Evolutionary conservation across 139 green algal genomes (phyloP).

Genomic region (Chlamydomonas urium): DNA sequence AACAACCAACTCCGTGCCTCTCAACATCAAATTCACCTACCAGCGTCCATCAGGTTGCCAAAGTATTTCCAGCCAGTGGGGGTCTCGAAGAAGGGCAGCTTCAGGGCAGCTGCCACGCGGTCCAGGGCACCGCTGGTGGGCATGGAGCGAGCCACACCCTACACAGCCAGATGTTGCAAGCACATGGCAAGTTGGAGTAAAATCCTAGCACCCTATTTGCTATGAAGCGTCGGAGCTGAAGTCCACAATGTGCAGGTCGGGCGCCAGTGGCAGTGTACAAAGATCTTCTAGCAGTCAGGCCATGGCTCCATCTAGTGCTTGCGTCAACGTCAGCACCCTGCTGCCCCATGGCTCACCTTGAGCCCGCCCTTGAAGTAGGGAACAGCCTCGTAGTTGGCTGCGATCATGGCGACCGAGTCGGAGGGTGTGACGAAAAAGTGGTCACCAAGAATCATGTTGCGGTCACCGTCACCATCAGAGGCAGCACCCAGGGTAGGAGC

Average conservation of each 20-base stretch:
- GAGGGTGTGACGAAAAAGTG: conserved; percentile 97
- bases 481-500: conserved; percentile 82
- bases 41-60: conserved; percentile 97
- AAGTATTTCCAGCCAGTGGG: conserved; percentile 99
- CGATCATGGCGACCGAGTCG: conserved; percentile 98
- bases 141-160: conserved; percentile 97
- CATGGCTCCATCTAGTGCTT: no score
- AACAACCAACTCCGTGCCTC: no score
- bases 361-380: conserved; percentile 96
- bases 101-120: conserved; percentile 78
- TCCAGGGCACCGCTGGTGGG: conserved; percentile 94
- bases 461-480: conserved; percentile 92
- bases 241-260: no score
- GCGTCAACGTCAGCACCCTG: no score
- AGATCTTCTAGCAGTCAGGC: no score
- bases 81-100: conserved; percentile 90
- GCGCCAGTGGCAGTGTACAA: no score
- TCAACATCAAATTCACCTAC: no score
- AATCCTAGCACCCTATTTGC: no score
- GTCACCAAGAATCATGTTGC: conserved; percentile 98
- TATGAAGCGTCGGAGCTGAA: no score
- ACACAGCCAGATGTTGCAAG: no score
- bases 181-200: no score
- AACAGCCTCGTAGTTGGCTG: conserved; percentile 93
- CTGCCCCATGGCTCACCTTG: no score